These are phyloP conservation scores for Achaetomiella virescens DNA, from an alignment of 495 filamentous ascomycete species.

Conservation along the genomic window DNA sequence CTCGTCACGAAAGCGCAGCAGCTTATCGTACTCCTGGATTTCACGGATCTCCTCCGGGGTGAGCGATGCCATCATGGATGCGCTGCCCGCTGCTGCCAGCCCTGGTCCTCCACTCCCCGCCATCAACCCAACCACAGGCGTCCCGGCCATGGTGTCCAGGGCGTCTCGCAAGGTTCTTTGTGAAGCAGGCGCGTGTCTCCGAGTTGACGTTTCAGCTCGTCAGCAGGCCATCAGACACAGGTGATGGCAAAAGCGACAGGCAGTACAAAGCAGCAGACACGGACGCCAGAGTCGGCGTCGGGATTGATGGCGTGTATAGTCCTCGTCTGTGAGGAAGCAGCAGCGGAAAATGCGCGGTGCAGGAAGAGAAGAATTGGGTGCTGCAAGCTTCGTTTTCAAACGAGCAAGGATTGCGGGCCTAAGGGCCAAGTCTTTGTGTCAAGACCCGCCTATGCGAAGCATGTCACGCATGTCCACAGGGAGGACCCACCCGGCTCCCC, in stretches of 20 bases:
- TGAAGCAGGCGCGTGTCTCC: background rate
- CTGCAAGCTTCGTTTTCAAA: too few relatives aligned
- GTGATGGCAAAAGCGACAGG: background rate
- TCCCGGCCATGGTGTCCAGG: conserved; percentile 23
- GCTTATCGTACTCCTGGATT: conserved; percentile 29
- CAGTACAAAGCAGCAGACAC: background rate
- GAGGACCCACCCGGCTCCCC: too few relatives aligned
- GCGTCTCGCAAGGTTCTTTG: background rate
- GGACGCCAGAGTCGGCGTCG: background rate
- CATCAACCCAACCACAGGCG: conserved; percentile 10
- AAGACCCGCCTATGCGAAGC: too few relatives aligned
- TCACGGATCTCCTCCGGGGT: conserved; percentile 19
- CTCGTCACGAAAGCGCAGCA: conserved; percentile 35
- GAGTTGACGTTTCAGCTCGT: conserved; percentile 1
- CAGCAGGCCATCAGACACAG: conserved; percentile 7
- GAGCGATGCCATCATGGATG: conserved; percentile 18
- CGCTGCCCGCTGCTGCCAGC: conserved; percentile 1
- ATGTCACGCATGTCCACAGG: too few relatives aligned
- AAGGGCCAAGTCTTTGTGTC: too few relatives aligned
- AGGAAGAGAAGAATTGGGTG: background rate
- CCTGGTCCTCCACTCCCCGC: conserved; percentile 5
- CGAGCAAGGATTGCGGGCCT: too few relatives aligned
- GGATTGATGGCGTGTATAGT: background rate
- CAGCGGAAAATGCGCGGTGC: background rate
- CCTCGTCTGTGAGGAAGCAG: background rate